Percentiles rank a stretch among this genome's conserved stretches.
These are phyloP conservation scores for Monilinia polystroma DNA, from an alignment of 2,329 filamentous ascomycete genomes.

Conservation along the genomic window DNA sequence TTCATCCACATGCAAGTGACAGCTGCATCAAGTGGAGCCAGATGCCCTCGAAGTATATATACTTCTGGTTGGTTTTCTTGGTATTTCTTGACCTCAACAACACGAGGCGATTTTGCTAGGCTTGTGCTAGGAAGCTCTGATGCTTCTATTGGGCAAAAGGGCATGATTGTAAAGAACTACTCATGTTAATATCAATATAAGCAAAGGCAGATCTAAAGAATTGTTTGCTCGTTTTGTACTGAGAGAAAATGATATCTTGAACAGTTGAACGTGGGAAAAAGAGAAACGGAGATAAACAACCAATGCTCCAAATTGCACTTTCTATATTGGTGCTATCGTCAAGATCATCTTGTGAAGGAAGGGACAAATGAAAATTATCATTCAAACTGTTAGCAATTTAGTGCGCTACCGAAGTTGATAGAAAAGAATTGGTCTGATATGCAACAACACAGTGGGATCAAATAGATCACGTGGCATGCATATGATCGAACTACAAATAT, in stretches of 20 bases:
- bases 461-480: too few relatives aligned
- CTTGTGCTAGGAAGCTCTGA: background rate
- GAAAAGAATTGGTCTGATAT: too few relatives aligned
- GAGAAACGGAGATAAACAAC: background rate
- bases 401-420: background rate
- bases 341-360: background rate
- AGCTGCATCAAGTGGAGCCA: conserved; percentile 10
- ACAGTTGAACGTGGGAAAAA: background rate
- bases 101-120: conserved; percentile 1
- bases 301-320: background rate
- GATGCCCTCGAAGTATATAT: background rate
- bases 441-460: too few relatives aligned
- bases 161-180: background rate
- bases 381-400: too few relatives aligned
- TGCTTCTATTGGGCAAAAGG: conserved; percentile 9
- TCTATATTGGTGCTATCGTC: background rate
- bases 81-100: conserved; percentile 1
- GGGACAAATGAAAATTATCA: too few relatives aligned
- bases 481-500: too few relatives aligned
- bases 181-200: background rate
- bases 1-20: conserved; percentile 14
- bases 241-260: background rate
- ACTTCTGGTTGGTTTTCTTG: background rate
- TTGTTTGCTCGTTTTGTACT: background rate
- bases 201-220: background rate